These are phyloP conservation scores for Haplosporangium sp. DNA, from an alignment of 371 early-diverging fungal species.

Conservation along the genomic window DNA sequence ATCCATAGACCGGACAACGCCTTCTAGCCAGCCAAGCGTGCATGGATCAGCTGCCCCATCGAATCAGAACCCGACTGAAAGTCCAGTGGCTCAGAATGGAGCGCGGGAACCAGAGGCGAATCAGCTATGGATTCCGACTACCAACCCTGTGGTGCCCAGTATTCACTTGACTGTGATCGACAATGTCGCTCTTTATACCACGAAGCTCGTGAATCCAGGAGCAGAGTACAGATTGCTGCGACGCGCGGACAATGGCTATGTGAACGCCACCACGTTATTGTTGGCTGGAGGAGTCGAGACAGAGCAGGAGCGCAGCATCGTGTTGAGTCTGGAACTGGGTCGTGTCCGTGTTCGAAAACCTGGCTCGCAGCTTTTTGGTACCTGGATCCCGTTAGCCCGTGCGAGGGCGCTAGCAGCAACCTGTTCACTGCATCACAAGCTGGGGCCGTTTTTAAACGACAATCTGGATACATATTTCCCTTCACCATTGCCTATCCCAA, in stretches of 20 bases:
- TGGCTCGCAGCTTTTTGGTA: slow-evolving; percentile 81
- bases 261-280: slow-evolving; percentile 87
- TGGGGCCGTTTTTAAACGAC: slow-evolving; percentile 83
- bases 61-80: slow-evolving; percentile 29
- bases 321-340: slow-evolving; percentile 87
- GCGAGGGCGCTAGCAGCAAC: slow-evolving; percentile 88
- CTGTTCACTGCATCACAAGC: slow-evolving; percentile 80
- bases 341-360: slow-evolving; percentile 81
- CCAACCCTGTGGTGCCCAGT: slow-evolving; percentile 62
- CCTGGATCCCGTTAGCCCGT: slow-evolving; percentile 91
- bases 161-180: slow-evolving; percentile 82
- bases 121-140: slow-evolving; percentile 62
- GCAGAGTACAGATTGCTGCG: slow-evolving; percentile 76
- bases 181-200: slow-evolving; percentile 77
- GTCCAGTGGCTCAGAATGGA: slow-evolving; percentile 51
- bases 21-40: slow-evolving; percentile 14
- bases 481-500: slow-evolving; percentile 73
- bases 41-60: slow-evolving; percentile 11
- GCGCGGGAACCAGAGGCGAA: slow-evolving; percentile 51
- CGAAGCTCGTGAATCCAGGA: slow-evolving; percentile 67
- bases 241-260: slow-evolving; percentile 81
- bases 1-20: not conserved
- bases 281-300: slow-evolving; percentile 89
- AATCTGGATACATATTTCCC: slow-evolving; percentile 79
- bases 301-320: slow-evolving; percentile 87